Evolutionary conservation across 345 rosid species (phyloP).

Genomic region (Acer yangbiense): DNA sequence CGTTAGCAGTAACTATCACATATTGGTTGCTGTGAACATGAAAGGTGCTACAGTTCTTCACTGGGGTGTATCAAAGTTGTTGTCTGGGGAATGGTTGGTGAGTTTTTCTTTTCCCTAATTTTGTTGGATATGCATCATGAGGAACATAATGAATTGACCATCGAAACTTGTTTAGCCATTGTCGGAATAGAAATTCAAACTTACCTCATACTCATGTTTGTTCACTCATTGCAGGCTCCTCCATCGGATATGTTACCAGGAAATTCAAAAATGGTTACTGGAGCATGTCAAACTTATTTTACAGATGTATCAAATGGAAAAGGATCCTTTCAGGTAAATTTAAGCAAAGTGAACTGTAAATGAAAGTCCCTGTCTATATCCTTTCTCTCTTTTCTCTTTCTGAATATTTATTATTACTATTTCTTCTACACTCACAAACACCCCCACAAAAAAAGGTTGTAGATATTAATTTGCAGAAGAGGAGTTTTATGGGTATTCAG

Average conservation of each 20-base stretch:
- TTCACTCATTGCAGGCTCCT: constrained; percentile 36
- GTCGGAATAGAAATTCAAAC: not conserved
- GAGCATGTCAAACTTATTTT: constrained; percentile 67
- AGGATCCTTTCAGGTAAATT: constrained; percentile 53
- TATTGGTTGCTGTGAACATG: constrained; percentile 50
- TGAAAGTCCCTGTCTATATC: not conserved
- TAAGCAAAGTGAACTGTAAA: not conserved
- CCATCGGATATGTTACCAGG: constrained; percentile 59
- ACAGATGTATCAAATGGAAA: constrained; percentile 37
- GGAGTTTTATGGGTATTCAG: constrained; percentile 53
- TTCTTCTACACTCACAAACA: not conserved
- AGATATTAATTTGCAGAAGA: constrained; percentile 49
- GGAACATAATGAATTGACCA: not conserved
- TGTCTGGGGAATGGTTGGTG: constrained; percentile 63
- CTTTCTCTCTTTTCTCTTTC: not conserved
- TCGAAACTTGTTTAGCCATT: not conserved
- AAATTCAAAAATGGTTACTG: constrained; percentile 51
- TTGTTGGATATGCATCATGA: constrained; percentile 10
- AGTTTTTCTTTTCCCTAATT: constrained; percentile 27
- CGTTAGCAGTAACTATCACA: constrained; percentile 38
- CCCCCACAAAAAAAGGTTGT: constrained; percentile 33
- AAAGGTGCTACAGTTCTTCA: constrained; percentile 57
- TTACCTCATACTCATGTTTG: constrained; percentile 1
- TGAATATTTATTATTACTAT: constrained; percentile 15
- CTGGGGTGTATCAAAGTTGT: constrained; percentile 59